These are phyloP conservation scores for Paratinospora sagittata DNA, from an alignment of 164 flowering plant species.

Conservation along the genomic window DNA sequence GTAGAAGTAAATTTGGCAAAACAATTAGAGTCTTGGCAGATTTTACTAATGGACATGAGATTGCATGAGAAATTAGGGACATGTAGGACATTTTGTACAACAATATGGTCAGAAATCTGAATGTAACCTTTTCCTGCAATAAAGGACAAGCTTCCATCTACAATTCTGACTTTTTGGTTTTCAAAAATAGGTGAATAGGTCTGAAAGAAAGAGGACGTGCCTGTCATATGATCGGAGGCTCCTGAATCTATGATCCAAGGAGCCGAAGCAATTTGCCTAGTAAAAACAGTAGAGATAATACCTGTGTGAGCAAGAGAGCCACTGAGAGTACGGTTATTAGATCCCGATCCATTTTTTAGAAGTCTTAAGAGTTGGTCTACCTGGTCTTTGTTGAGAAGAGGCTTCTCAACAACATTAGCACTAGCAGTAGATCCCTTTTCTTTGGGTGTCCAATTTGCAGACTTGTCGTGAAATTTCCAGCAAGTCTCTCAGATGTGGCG, in stretches of 20 bases:
- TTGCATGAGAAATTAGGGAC: conserved; percentile 7
- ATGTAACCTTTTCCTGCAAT: neutral
- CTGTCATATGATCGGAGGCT: no score
- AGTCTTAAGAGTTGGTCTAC: no score
- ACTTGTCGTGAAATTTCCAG: neutral
- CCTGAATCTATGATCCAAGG: no score
- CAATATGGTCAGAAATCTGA: neutral
- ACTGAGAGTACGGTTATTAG: neutral
- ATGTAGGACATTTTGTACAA: neutral
- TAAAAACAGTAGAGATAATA: no score
- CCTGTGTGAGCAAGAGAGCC: no score
- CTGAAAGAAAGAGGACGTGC: no score
- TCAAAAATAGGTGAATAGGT: no score
- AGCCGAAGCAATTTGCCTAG: neutral
- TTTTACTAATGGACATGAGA: neutral
- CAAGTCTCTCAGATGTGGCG: neutral
- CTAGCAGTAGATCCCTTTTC: no score
- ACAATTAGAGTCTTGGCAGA: conserved; percentile 2
- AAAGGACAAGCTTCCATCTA: conserved; percentile 1
- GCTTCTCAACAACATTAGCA: no score
- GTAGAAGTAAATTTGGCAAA: conserved; percentile 6
- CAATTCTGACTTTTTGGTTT: neutral
- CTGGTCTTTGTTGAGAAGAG: no score
- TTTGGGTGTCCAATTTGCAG: conserved; percentile 9
- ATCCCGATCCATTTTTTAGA: no score